Evolutionary conservation across 306 rosid species (phyloP).

Genomic region (Acacia melanoxylon): DNA sequence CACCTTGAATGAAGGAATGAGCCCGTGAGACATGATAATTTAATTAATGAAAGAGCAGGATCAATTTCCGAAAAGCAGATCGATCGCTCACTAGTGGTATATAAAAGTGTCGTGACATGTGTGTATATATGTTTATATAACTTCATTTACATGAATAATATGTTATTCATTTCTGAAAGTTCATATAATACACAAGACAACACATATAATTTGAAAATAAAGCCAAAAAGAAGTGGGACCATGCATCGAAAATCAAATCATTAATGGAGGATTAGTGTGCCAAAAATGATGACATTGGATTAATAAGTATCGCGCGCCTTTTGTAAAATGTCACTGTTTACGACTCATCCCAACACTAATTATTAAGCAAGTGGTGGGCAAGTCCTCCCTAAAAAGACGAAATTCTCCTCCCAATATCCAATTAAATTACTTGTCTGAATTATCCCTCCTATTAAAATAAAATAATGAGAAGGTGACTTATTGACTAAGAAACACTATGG

Average conservation of each 20-base stretch:
- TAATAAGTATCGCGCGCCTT: no score
- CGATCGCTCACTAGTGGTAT: background rate
- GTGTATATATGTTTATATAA: background rate
- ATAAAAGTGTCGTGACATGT: no score
- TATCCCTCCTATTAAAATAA: background rate
- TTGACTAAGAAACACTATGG: background rate
- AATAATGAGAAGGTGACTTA: background rate
- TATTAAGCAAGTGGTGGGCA: background rate
- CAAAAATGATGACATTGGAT: background rate
- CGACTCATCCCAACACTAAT: background rate
- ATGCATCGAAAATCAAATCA: background rate
- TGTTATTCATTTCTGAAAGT: background rate
- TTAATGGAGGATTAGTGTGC: conserved; percentile 5
- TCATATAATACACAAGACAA: no score
- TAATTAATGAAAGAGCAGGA: background rate
- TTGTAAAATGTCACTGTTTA: background rate
- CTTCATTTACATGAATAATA: background rate
- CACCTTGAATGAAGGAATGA: conserved; percentile 19
- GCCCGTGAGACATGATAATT: background rate
- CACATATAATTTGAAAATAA: background rate
- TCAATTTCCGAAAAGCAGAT: background rate
- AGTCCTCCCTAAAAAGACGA: background rate
- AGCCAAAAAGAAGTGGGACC: background rate
- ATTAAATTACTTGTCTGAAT: background rate
- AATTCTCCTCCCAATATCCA: background rate